phyloP scores from a whole-genome alignment of 495 filamentous ascomycete species.

The Chaetomium cochliodes region DNA sequence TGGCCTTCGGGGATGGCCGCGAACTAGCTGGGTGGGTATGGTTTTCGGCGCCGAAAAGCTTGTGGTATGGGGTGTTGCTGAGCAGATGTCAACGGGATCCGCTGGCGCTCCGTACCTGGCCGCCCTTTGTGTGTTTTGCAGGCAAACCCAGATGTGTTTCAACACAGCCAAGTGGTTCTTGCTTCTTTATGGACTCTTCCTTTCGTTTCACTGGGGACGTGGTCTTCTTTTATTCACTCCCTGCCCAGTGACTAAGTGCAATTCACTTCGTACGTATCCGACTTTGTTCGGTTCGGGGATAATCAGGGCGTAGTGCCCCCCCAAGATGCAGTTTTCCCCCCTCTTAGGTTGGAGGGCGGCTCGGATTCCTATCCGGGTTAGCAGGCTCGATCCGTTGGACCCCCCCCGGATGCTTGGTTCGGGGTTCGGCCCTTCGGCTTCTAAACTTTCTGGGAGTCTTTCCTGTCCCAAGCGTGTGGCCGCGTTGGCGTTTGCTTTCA shows the following conservation, averaged over 20 bases:
- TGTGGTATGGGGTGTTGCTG: neutral
- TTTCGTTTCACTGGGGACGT: neutral
- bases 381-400: slow-evolving; percentile 9
- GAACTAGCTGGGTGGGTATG: no score
- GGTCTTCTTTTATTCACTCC: neutral
- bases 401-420: neutral
- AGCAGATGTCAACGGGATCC: neutral
- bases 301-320: slow-evolving; percentile 19
- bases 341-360: neutral
- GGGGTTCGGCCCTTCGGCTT: neutral
- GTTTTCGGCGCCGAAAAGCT: neutral
- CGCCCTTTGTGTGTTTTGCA: neutral
- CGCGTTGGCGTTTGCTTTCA: no score
- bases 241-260: neutral
- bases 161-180: neutral
- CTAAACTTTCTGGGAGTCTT: neutral
- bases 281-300: slow-evolving; percentile 14
- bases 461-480: neutral
- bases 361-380: slow-evolving; percentile 10
- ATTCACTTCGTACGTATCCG: neutral
- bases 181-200: neutral
- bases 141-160: neutral
- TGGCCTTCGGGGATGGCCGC: neutral
- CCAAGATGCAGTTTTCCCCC: slow-evolving; percentile 2
- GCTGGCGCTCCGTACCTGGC: neutral